Conservation (phyloP, 2,329 filamentous ascomycete genomes). For the Fusarium mundagurra region DNA sequence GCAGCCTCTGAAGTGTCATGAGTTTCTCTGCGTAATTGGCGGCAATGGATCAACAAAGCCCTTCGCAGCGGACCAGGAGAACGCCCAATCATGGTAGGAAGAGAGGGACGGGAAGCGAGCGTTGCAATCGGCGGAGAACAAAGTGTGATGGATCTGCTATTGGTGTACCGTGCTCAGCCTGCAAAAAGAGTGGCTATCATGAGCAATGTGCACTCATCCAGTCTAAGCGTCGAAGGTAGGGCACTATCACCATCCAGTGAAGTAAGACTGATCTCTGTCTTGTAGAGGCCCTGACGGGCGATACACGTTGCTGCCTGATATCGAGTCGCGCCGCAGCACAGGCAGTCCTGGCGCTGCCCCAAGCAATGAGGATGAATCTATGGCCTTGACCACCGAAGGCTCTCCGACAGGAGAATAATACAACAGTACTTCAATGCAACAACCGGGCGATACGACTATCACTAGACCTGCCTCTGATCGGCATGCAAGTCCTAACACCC, state of each 20-base stretch:
- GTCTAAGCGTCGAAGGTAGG: neutral
- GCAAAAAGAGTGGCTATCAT: neutral
- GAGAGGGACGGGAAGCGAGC: neutral
- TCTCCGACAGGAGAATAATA: rapidly evolving
- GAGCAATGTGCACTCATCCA: neutral
- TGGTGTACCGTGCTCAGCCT: neutral
- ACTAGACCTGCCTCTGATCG: neutral
- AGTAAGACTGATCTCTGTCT: rapidly evolving
- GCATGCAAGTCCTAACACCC: neutral
- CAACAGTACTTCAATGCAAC: neutral
- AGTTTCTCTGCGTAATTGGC: rapidly evolving
- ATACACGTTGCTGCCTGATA: neutral
- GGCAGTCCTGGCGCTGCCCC: rapidly evolving
- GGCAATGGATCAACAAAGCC: neutral
- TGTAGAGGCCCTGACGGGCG: neutral
- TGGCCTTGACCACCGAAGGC: rapidly evolving
- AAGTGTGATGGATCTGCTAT: neutral
- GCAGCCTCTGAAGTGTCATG: too few species aligned
- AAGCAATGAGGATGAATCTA: neutral
- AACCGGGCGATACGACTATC: rapidly evolving
- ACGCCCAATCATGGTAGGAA: neutral
- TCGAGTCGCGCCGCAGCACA: too few species aligned
- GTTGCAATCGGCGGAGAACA: conserved; percentile 1
- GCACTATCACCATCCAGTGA: rapidly evolving
- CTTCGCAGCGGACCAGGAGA: rapidly evolving